These are phyloP conservation scores for Amaranthus palmeri DNA, from an alignment of 148 eudicot genomes.

Conservation along the genomic window DNA sequence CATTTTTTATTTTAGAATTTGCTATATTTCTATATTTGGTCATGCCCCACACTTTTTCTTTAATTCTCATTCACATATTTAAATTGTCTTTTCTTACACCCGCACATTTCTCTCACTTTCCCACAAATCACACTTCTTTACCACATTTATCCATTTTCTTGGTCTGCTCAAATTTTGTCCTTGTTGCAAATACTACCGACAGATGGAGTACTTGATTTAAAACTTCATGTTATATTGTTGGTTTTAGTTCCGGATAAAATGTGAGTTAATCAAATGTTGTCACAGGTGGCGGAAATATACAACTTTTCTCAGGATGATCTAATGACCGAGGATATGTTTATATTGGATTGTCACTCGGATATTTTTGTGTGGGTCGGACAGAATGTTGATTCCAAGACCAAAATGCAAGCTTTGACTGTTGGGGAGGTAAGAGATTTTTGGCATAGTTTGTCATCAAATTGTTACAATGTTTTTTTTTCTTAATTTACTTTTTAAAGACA, in stretches of 20 bases:
- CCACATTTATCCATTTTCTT: too few species aligned
- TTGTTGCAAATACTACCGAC: too few species aligned
- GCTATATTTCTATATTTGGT: too few species aligned
- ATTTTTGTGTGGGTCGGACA: slow-evolving; percentile 94
- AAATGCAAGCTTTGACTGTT: slow-evolving; percentile 54
- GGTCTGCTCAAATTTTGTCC: too few species aligned
- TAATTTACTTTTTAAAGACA: neutral
- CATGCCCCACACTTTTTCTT: too few species aligned
- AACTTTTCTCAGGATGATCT: slow-evolving; percentile 93
- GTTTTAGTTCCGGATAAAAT: slow-evolving; percentile 14
- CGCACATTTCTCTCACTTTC: too few species aligned
- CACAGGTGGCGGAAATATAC: slow-evolving; percentile 77
- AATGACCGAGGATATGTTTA: slow-evolving; percentile 88
- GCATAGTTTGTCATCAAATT: neutral
- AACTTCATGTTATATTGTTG: neutral
- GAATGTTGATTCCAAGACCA: slow-evolving; percentile 69
- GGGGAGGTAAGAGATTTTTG: slow-evolving; percentile 60
- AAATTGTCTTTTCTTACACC: too few species aligned
- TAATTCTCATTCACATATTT: too few species aligned
- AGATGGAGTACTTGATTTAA: neutral
- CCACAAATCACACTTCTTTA: too few species aligned
- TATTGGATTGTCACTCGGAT: slow-evolving; percentile 81
- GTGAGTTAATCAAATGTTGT: slow-evolving; percentile 2
- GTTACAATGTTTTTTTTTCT: neutral
- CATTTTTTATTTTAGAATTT: too few species aligned